Conservation (phyloP, 495 filamentous ascomycete species). For the Lepraria neglecta region DNA sequence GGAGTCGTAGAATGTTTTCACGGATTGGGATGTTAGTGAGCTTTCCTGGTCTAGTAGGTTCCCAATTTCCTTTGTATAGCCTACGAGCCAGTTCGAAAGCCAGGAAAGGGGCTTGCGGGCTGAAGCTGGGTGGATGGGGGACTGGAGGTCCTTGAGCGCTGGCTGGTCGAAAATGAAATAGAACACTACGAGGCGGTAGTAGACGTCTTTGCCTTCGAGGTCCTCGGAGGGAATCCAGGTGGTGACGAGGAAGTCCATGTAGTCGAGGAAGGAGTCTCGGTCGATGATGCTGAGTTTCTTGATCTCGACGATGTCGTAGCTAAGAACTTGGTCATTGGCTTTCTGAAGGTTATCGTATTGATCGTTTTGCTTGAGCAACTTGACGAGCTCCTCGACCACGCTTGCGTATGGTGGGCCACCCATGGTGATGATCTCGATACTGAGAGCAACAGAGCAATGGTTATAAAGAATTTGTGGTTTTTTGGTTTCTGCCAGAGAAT, state of each 20-base stretch:
- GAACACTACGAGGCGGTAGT: conserved; percentile 1
- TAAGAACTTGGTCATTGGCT: neutral
- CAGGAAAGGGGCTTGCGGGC: neutral
- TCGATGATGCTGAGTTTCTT: neutral
- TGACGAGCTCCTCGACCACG: neutral
- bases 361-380: neutral
- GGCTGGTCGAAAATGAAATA: neutral
- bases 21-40: conserved; percentile 26
- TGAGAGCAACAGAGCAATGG: too few relatives aligned
- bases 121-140: neutral
- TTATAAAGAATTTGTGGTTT: too few relatives aligned
- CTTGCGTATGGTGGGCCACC: neutral
- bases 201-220: neutral
- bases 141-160: conserved; percentile 2
- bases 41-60: conserved; percentile 28
- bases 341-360: neutral
- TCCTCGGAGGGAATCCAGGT: neutral
- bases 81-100: conserved; percentile 35
- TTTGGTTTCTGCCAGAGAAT: too few relatives aligned
- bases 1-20: conserved; percentile 28
- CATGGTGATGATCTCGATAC: neutral
- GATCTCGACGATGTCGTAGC: neutral
- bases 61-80: conserved; percentile 30
- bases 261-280: neutral
- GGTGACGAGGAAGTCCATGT: neutral